These are phyloP conservation scores for Botryosphaeria agaves DNA, from an alignment of 2,329 filamentous ascomycete species.

Conservation along the genomic window DNA sequence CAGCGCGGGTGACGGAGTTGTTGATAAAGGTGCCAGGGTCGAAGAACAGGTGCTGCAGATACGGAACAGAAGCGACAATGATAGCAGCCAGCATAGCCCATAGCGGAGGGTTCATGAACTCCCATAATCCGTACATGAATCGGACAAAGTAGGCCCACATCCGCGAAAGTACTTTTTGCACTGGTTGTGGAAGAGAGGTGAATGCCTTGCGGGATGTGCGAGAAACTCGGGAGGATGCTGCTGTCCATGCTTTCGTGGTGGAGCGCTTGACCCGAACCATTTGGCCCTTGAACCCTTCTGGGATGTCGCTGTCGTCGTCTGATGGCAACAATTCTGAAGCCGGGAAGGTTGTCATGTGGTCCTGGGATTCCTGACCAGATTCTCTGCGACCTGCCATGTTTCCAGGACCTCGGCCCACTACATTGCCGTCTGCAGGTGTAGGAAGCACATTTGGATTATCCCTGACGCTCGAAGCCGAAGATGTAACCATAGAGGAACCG, in stretches of 20 bases:
- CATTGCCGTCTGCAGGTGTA: conserved; percentile 32
- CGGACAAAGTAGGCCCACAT: conserved; percentile 23
- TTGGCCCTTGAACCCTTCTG: conserved; percentile 17
- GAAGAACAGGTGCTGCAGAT: conserved; percentile 75
- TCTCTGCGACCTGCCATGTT: conserved; percentile 17
- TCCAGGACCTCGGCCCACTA: conserved; percentile 18
- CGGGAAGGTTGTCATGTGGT: conserved; percentile 34
- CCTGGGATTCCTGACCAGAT: conserved; percentile 19
- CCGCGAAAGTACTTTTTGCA: conserved; percentile 32
- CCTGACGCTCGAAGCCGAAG: conserved; percentile 9
- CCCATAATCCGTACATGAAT: conserved; percentile 56
- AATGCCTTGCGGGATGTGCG: conserved; percentile 23
- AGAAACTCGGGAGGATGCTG: conserved; percentile 11
- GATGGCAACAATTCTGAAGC: conserved; percentile 4
- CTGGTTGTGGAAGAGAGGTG: conserved; percentile 30
- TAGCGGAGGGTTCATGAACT: conserved; percentile 95
- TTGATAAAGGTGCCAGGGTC: conserved; percentile 73
- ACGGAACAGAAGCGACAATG: conserved; percentile 72
- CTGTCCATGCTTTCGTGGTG: conserved; percentile 7
- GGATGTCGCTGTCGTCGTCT: conserved; percentile 9
- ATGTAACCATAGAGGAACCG: conserved; percentile 10
- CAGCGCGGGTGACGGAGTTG: conserved; percentile 81
- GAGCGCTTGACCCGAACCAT: conserved; percentile 12
- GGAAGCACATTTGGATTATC: conserved; percentile 14
- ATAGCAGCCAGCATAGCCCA: conserved; percentile 95